Evolutionary conservation across 768 basidiomycete species (phyloP).

Genomic region (Mycena filopes): DNA sequence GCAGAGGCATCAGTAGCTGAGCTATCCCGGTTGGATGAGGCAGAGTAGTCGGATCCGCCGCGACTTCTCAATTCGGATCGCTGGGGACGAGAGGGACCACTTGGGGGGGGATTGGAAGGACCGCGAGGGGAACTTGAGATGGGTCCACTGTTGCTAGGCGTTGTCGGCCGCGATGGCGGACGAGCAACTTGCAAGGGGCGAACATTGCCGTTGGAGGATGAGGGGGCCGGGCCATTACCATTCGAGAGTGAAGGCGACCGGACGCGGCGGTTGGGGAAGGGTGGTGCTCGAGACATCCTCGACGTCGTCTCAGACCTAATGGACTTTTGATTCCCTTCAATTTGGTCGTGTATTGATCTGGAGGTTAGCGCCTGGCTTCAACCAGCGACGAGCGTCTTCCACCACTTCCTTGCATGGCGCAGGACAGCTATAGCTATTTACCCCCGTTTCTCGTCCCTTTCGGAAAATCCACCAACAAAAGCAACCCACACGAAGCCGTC

Average conservation of each 20-base stretch:
- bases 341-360: too few relatives aligned
- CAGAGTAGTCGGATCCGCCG: slow-evolving; percentile 60
- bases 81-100: slow-evolving; percentile 71
- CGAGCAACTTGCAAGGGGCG: slow-evolving; percentile 70
- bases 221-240: slow-evolving; percentile 49
- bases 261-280: slow-evolving; percentile 63
- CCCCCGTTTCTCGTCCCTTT: slow-evolving; percentile 22
- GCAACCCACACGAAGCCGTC: slow-evolving; percentile 39
- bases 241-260: slow-evolving; percentile 58
- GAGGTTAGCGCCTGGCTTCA: background rate
- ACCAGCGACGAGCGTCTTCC: too few relatives aligned
- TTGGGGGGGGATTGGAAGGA: slow-evolving; percentile 52
- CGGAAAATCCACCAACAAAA: background rate
- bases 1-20: slow-evolving; percentile 57
- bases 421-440: too few relatives aligned
- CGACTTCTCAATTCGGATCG: slow-evolving; percentile 73
- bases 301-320: background rate
- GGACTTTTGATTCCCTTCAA: too few relatives aligned
- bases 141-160: slow-evolving; percentile 56
- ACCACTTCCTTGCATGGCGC: too few relatives aligned
- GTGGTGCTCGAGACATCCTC: slow-evolving; percentile 69
- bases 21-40: slow-evolving; percentile 62
- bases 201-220: slow-evolving; percentile 47
- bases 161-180: slow-evolving; percentile 62
- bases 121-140: slow-evolving; percentile 50